Evolutionary conservation across 441 rosid species (phyloP), one percentile per base, ranked within the genome.

Genomic region (Erodium chrysanthum): DNA sequence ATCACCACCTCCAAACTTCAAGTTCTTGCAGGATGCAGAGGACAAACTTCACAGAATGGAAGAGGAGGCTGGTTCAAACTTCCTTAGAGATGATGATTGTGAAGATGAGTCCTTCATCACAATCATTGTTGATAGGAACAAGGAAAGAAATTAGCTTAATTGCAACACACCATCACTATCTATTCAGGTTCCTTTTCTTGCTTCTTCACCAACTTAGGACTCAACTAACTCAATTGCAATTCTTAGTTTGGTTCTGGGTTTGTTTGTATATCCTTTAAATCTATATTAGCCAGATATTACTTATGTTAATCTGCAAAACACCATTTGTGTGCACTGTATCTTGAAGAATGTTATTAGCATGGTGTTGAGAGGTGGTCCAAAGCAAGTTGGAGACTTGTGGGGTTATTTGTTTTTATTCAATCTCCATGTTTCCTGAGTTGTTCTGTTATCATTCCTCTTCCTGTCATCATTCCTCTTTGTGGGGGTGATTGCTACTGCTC

Each of bases 11-110:
- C 83, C 97, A 59, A 91, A 79, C 79, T 89, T 91, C 79, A 93
- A 86, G 93, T 91, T 93, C 86, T 73, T 93, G 70, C 88, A 84
- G 69, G 95, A 89, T 74, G 97, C 97, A 46, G 97, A 93, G 80
- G 95, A 93, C 79, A 91, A 93, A 74, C 84, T 86, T 35, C 48
- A 69, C 22, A 84, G 73, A 20, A 70, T 75, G 77, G 90, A 81
- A 68, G 87, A 82, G 9, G 42, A 37, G 42, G 12, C 42, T 37
- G 40, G 40, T 33, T 33, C 6, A 33, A 5, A 33, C 0, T 33
- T 33, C 40, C 9, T 7, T 33, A 7, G 77, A 77, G 82, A 78
- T 27, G 88, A 77, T 33, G n/a, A n/a, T n/a, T n/a, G n/a, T n/a
- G 87, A 84, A 73, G 86, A 80, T 68, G 92, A 86, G 18, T 66